Percentiles rank a stretch among this genome's conserved stretches.
Conservation (phyloP, 192 early-diverging fungal genomes). For the Backusella mclennaniae region DNA sequence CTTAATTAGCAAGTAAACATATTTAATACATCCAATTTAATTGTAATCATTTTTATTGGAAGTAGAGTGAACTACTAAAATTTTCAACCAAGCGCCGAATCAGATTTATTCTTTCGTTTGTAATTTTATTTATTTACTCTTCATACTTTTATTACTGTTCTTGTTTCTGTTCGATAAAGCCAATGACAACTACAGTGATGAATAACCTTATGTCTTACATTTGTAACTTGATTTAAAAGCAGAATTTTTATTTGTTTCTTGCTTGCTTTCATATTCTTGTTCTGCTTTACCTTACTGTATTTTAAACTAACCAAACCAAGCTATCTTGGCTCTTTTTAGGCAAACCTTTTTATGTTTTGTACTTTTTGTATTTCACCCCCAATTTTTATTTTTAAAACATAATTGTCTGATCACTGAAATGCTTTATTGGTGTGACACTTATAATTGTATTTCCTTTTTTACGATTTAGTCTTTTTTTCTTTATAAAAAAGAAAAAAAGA, state of each 20-base stretch:
- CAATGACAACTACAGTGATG: neutral
- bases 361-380: neutral
- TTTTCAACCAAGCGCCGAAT: slow-evolving; percentile 2
- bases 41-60: neutral
- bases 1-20: neutral
- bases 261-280: neutral
- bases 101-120: neutral
- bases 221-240: neutral
- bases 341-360: neutral
- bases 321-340: neutral
- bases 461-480: neutral
- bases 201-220: neutral
- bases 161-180: neutral
- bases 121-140: neutral
- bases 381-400: neutral
- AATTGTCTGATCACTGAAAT: slow-evolving; percentile 4
- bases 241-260: neutral
- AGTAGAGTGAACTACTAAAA: neutral
- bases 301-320: neutral
- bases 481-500: neutral
- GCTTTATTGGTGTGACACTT: slow-evolving; percentile 3
- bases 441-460: neutral
- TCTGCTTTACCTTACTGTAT: neutral
- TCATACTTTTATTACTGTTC: neutral
- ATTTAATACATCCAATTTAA: slow-evolving; percentile 6